Percentiles rank a stretch among this genome's conserved stretches.
Conservation (phyloP, 768 basidiomycete species). For the Steccherinum ochraceum region DNA sequence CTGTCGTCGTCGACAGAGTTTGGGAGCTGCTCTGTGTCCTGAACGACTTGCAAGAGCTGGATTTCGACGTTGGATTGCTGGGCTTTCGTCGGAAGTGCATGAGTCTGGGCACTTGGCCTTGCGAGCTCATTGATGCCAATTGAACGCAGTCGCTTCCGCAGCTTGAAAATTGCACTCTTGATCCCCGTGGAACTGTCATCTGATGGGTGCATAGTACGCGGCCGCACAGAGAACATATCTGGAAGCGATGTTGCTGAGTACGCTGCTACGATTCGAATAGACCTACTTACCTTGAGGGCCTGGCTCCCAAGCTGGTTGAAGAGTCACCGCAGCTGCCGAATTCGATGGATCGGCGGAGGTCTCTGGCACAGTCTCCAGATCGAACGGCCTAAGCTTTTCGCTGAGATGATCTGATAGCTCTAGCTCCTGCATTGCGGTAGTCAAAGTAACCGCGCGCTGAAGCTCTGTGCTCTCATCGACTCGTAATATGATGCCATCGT, state of each 20-base stretch:
- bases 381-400: too few species aligned
- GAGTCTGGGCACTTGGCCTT: conserved; percentile 30
- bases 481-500: too few species aligned
- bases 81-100: conserved; percentile 46
- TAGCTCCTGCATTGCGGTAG: too few species aligned
- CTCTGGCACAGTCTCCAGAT: neutral
- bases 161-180: conserved; percentile 40
- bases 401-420: too few species aligned
- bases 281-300: neutral
- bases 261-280: too few species aligned
- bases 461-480: too few species aligned
- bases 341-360: neutral
- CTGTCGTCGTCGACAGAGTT: conserved; percentile 28
- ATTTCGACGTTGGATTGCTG: conserved; percentile 41
- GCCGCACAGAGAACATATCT: neutral
- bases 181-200: conserved; percentile 30
- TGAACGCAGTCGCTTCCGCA: conserved; percentile 56
- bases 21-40: conserved; percentile 44
- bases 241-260: too few species aligned
- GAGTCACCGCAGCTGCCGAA: too few species aligned
- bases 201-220: neutral
- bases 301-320: neutral
- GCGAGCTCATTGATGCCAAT: conserved; percentile 53
- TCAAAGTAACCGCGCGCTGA: too few species aligned
- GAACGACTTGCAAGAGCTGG: conserved; percentile 38